phyloP scores from a whole-genome alignment of 176 grass and related monocot genomes.

The Rhipidocladum racemiflorum region DNA sequence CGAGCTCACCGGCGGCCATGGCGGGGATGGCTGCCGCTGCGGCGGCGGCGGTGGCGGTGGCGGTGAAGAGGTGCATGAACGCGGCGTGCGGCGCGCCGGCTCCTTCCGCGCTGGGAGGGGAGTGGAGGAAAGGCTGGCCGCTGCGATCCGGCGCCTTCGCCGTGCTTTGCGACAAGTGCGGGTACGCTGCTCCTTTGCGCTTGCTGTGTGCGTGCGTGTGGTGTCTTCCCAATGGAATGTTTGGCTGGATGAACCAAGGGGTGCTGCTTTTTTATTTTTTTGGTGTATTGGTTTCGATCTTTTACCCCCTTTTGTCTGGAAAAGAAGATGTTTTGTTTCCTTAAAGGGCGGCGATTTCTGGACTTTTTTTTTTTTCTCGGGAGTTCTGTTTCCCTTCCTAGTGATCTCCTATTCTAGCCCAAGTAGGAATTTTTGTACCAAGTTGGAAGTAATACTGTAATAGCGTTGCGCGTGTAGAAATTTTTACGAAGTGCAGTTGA shows the following conservation, averaged over 20 bases:
- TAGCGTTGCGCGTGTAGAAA: not conserved
- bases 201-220: not conserved
- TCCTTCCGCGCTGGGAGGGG: conserved; percentile 38
- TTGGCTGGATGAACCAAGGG: not conserved
- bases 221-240: not conserved
- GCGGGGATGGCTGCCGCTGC: not conserved
- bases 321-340: not conserved
- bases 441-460: conserved; percentile 8
- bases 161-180: conserved; percentile 91
- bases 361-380: not conserved
- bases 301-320: not conserved
- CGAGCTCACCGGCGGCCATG: conserved; percentile 20
- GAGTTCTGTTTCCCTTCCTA: not conserved
- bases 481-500: conserved; percentile 33
- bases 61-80: conserved; percentile 77
- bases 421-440: not conserved
- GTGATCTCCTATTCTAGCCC: not conserved
- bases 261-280: not conserved
- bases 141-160: conserved; percentile 81
- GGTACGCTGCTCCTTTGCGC: conserved; percentile 48
- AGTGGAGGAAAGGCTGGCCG: conserved; percentile 89
- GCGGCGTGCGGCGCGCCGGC: conserved; percentile 49
- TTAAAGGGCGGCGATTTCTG: not conserved
- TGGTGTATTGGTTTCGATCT: not conserved
- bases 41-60: not conserved